These are phyloP conservation scores for Monascus ruber DNA, from an alignment of 2,329 filamentous ascomycete species.

Conservation along the genomic window DNA sequence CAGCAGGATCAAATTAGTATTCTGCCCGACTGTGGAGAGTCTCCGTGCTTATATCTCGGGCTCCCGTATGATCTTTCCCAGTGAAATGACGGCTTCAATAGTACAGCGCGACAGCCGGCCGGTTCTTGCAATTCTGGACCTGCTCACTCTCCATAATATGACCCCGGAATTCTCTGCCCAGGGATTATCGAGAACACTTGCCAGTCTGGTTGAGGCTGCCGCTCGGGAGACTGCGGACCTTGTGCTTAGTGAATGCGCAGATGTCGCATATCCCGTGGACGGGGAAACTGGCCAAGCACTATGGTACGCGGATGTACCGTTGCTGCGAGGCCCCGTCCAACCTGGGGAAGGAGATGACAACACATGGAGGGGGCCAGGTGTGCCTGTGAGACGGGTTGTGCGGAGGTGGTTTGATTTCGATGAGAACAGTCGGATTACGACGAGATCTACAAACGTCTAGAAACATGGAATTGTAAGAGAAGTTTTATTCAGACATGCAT, in stretches of 20 bases:
- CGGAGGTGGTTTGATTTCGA: conserved; percentile 55
- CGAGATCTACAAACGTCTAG: conserved; percentile 1
- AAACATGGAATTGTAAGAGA: conserved; percentile 3
- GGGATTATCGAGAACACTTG: conserved; percentile 35
- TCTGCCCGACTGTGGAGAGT: conserved; percentile 63
- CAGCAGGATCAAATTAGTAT: conserved; percentile 57
- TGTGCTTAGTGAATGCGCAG: conserved; percentile 31
- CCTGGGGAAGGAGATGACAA: conserved; percentile 37
- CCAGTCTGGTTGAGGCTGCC: conserved; percentile 28
- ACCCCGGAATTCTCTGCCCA: conserved; percentile 39
- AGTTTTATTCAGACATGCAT: conserved; percentile 4
- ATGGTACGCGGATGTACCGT: conserved; percentile 45
- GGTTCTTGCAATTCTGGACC: conserved; percentile 30
- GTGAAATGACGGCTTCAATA: not conserved
- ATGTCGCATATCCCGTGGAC: conserved; percentile 17
- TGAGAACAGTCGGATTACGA: conserved; percentile 16
- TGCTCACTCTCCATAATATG: conserved; percentile 29
- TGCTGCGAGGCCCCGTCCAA: conserved; percentile 48
- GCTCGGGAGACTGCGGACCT: conserved; percentile 19
- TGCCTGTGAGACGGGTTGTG: conserved; percentile 47
- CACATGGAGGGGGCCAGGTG: conserved; percentile 47
- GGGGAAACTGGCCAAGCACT: conserved; percentile 19
- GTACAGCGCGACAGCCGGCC: conserved; percentile 5
- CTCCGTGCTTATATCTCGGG: conserved; percentile 64
- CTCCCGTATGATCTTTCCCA: conserved; percentile 17